Base-by-base conservation (phyloP, 2,329 filamentous ascomycete species). In the Pyrenophora graminea region DNA sequence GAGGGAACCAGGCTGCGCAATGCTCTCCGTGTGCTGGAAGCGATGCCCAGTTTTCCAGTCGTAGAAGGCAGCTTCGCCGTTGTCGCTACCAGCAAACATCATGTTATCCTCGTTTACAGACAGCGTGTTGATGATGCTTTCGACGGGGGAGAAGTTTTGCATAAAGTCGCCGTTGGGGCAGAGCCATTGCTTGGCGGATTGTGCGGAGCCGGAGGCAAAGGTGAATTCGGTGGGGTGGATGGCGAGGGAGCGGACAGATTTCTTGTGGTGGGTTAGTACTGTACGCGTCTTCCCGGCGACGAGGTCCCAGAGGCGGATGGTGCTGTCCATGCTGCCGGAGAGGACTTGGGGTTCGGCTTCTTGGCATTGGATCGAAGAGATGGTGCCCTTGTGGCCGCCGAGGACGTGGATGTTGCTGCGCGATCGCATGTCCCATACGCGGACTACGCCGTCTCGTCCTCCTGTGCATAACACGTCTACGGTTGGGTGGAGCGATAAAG, bases 101-200 rank as follows among this genome's bases (percentile, higher is more conserved):
- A 97, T 90, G 65, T 97, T 94, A 71, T 97, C 91, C 66, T 95
- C 90, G 72, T 99, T 99, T 27, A 94, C 91, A 37, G 91, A 84
- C 39, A 99, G 78, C 0, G 91, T 91, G 76, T 99, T 99, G 78
- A 99, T 93, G 71, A 99, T 95, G 53, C 91, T 85, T 67, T 97
- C 97, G 69, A 97, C 93, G 4, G 93, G 93, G 37, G 96, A 90
- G 67, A 97, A 97, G 71, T 97, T 97, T 74, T 97, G 92, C 94
- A 99, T 99, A 71, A 99, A 97, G 13, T 91, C 91, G 32, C 93
- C 95, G 71, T 97, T 91, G 1, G 95, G 95, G 62, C 92, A 97
- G 74, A 97, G 97, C 93, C 94, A 99, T 77, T 99, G 94, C 80
- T 99, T 99, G 77, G 99, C 97, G 70, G 89, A 92, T 19, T 89